Conservation (phyloP, 345 rosid genomes). For the Sapria himalayana region DNA sequence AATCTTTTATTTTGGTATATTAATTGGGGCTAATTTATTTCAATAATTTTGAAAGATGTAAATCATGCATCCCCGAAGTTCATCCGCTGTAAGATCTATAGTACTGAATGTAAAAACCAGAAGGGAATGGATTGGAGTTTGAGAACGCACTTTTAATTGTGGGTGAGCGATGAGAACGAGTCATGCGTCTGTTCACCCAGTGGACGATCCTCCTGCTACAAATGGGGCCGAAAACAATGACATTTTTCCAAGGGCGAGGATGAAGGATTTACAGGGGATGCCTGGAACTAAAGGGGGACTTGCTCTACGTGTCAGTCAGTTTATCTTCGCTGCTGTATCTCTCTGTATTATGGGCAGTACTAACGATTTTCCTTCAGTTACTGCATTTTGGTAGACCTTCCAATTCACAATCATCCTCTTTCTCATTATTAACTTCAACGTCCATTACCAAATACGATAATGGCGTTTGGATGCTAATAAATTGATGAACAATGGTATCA, state of each 20-base stretch:
- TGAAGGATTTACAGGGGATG: slow-evolving; percentile 57
- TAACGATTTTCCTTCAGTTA: slow-evolving; percentile 50
- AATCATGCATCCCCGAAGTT: no score
- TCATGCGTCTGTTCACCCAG: slow-evolving; percentile 63
- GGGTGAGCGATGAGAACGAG: slow-evolving; percentile 58
- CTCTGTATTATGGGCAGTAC: slow-evolving; percentile 51
- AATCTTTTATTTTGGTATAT: no score
- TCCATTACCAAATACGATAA: no score
- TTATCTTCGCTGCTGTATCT: slow-evolving; percentile 37
- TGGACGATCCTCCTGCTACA: slow-evolving; percentile 39
- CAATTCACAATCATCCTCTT: no score
- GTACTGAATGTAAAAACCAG: no score
- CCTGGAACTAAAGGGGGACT: slow-evolving; percentile 56
- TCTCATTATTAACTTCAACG: no score
- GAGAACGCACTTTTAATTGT: slow-evolving; percentile 3
- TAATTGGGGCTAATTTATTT: no score
- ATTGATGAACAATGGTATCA: no score
- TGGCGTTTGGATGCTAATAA: no score
- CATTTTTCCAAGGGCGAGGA: slow-evolving; percentile 27
- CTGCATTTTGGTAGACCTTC: slow-evolving; percentile 39
- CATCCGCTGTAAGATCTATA: no score
- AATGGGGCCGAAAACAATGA: slow-evolving; percentile 21
- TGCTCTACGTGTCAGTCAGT: slow-evolving; percentile 33
- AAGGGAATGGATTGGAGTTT: slow-evolving; percentile 20
- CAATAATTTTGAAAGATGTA: no score